Evolutionary conservation across 148 eudicot genomes (phyloP), one percentile per base, ranked within the genome.

Genomic region (Agrostemma githago): DNA sequence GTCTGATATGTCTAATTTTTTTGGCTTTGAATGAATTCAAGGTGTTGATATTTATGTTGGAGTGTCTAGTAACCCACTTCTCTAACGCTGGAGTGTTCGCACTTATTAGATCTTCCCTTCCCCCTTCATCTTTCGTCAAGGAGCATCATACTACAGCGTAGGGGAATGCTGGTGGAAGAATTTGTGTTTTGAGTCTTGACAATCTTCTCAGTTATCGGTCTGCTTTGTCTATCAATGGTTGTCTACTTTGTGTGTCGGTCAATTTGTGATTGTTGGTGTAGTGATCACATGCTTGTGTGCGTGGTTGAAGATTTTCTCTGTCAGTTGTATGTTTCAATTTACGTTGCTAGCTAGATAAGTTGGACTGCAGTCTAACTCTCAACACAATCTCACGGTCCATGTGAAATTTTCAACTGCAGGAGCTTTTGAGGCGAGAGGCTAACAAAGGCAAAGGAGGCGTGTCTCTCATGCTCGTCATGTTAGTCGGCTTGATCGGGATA

Each of bases 401-500:
- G 19, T 73, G 15, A n/a, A n/a, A 40, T 26, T 34, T 21, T 43
- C 46, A 43, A 64, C 61, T 83, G 77, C 79, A 90, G 95, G 92
- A 88, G 58, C 81, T 83, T 77, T 72, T 88, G 85, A 90, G 74
- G 84, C 86, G 86, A 19, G 85, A 80, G 56, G 82, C 85, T 74
- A 85, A 68, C 79, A 85, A 79, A 79, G 74, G 85, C 48, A 85
- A 81, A 66, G 90, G 95, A 14, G 83, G 87, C 4, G 83, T 85
- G 53, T 84, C 92, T 4, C 42, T 90, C 65, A 72, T 80, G 80
- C 66, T 86, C 34, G 92, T 88, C 34, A 77, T 83, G 73, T 59
- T 88, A 48, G 77, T 90, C 44, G 95, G 92, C 58, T 81, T 90
- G 80, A 53, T 90, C 56, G 91, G 89, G 71, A 60, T 85, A 54